phyloP scores from a whole-genome alignment of 257 asterid species.

The Misopates orontium region DNA sequence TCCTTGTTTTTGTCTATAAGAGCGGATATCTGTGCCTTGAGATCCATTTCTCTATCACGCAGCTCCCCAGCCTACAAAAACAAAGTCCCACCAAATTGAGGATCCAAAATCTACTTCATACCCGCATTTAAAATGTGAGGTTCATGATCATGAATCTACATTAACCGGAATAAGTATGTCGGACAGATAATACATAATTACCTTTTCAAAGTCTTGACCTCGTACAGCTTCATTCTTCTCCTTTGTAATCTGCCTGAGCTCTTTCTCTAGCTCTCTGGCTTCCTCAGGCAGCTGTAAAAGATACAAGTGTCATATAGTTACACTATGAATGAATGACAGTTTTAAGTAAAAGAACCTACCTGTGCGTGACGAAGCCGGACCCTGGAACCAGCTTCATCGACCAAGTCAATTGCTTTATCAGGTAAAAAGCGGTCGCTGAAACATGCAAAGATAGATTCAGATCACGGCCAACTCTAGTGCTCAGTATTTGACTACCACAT shows the following conservation, averaged over 20 bases:
- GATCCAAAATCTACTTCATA: background rate
- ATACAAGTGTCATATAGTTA: constrained; percentile 19
- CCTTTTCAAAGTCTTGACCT: constrained; percentile 95
- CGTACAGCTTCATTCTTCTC: constrained; percentile 96
- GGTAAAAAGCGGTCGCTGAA: constrained; percentile 52
- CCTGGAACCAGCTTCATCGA: constrained; percentile 59
- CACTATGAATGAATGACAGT: constrained; percentile 10
- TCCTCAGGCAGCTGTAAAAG: constrained; percentile 87
- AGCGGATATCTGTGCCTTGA: constrained; percentile 82
- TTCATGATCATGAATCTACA: background rate
- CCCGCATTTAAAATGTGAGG: background rate
- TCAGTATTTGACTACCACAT: background rate
- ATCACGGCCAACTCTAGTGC: background rate
- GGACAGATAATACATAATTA: constrained; percentile 23
- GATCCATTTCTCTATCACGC: constrained; percentile 95
- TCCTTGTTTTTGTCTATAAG: constrained; percentile 89
- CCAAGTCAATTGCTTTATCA: constrained; percentile 54
- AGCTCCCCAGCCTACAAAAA: constrained; percentile 81
- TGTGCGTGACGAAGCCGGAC: constrained; percentile 82
- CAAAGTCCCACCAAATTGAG: background rate
- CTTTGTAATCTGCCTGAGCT: constrained; percentile 92
- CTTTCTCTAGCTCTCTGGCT: constrained; percentile 96
- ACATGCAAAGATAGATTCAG: constrained; percentile 29
- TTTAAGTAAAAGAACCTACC: constrained; percentile 44
- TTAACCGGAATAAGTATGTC: background rate